A percentile compares a stretch with the other conserved stretches of the same genome.
Conservation (phyloP, 352 stramenopile species). For the Globisporangium paddicum region DNA sequence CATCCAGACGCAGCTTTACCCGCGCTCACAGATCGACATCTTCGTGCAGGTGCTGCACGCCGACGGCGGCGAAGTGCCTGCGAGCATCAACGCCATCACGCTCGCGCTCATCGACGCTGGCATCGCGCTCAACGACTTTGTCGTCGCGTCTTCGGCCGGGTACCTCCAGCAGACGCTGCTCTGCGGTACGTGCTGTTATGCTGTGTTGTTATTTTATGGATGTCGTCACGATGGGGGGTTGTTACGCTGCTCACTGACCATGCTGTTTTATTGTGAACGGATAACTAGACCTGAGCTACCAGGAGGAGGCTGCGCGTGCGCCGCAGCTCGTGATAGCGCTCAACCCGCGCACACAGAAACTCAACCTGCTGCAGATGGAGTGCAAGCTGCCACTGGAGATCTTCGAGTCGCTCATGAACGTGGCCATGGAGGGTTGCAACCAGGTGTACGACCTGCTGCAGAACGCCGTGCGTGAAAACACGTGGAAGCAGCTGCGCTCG, state of each 20-base stretch:
- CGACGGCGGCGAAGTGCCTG: constrained; percentile 84
- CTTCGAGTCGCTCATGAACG: constrained; percentile 82
- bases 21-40: constrained; percentile 91
- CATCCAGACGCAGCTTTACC: constrained; percentile 89
- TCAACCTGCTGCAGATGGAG: constrained; percentile 89
- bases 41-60: constrained; percentile 90
- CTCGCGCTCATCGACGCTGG: constrained; percentile 89
- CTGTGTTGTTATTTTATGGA: neutral
- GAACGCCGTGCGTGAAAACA: constrained; percentile 83
- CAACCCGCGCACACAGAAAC: constrained; percentile 84
- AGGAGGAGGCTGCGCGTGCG: constrained; percentile 82
- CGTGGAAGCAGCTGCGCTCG: constrained; percentile 69
- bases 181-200: constrained; percentile 46
- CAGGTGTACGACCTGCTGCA: constrained; percentile 84
- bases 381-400: constrained; percentile 86
- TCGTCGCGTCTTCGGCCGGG: constrained; percentile 84
- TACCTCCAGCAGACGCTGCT: constrained; percentile 89
- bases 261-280: neutral
- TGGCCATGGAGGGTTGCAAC: constrained; percentile 74
- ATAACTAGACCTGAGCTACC: constrained; percentile 85
- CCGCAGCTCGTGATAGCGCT: constrained; percentile 86
- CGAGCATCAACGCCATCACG: constrained; percentile 89
- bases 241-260: neutral
- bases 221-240: neutral
- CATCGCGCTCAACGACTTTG: constrained; percentile 90